These are phyloP conservation scores for Golubevia sp. DNA, from an alignment of 1,284 basidiomycete species.

Conservation along the genomic window DNA sequence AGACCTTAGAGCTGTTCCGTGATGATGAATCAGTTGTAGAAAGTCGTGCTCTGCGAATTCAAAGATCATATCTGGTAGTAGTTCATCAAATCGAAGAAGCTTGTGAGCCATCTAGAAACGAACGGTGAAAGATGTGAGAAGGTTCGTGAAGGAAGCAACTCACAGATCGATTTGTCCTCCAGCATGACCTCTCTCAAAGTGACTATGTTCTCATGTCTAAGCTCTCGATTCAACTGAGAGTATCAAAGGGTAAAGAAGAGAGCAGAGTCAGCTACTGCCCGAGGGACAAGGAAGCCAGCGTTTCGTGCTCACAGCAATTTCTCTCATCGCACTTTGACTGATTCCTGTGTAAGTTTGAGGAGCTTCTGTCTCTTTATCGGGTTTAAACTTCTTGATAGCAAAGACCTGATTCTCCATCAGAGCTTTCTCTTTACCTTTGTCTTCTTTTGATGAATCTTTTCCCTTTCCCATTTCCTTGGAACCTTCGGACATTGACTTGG, in stretches of 20 bases:
- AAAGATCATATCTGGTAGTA: conserved; percentile 79
- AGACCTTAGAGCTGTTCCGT: conserved; percentile 82
- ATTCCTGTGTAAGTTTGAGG: conserved; percentile 84
- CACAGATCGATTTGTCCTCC: conserved; percentile 80
- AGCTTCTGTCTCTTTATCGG: conserved; percentile 73
- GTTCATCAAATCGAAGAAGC: background rate
- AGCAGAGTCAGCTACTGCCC: background rate
- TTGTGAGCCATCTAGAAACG: no score
- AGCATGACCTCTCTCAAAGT: conserved; percentile 90
- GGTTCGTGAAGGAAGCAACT: background rate
- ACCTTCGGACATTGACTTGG: background rate
- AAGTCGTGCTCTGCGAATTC: conserved; percentile 96
- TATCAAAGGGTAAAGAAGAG: background rate
- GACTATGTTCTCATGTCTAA: conserved; percentile 89
- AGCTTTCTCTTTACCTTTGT: conserved; percentile 2
- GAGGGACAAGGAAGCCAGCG: background rate
- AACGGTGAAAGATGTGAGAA: background rate
- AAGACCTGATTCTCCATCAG: conserved; percentile 70
- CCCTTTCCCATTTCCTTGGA: background rate
- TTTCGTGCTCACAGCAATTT: conserved; percentile 78
- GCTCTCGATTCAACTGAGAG: conserved; percentile 83
- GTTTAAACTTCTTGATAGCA: conserved; percentile 99
- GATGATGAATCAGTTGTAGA: conserved; percentile 92
- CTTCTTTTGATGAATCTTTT: background rate
- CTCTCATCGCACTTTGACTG: conserved; percentile 92